A percentile compares a stretch with the other conserved stretches of the same genome.
Conservation (phyloP, 2,329 filamentous ascomycete genomes). For the Allantophomopsis cytisporea region DNA sequence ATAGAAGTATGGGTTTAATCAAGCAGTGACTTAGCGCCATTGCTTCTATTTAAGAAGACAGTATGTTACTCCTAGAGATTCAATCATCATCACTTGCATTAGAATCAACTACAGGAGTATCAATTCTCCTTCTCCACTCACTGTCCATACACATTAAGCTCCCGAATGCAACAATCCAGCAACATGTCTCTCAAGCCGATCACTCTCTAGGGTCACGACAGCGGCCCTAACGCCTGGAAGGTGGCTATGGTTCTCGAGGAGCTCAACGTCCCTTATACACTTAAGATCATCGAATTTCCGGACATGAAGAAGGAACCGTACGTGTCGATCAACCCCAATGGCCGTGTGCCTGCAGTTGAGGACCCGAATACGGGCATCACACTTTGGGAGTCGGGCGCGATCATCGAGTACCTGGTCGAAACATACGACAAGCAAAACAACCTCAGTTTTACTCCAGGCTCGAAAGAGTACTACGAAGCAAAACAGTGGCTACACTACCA, state of each 20-base stretch:
- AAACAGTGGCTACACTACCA: constrained; percentile 24
- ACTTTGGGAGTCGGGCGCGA: constrained; percentile 28
- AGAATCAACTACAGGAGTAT: too few relatives aligned
- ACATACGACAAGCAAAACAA: constrained; percentile 13
- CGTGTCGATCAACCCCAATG: constrained; percentile 13
- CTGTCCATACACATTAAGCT: too few relatives aligned
- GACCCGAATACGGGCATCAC: constrained; percentile 24
- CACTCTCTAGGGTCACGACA: constrained; percentile 1
- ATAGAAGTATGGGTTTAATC: too few relatives aligned
- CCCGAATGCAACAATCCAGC: too few relatives aligned
- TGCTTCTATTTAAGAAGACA: too few relatives aligned
- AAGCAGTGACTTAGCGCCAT: too few relatives aligned
- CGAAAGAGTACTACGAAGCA: constrained; percentile 7
- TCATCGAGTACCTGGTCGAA: constrained; percentile 26
- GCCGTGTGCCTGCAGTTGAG: constrained; percentile 14
- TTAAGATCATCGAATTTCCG: constrained; percentile 19
- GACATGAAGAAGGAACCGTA: constrained; percentile 24
- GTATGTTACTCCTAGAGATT: too few relatives aligned
- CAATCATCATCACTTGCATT: too few relatives aligned
- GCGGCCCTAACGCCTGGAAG: constrained; percentile 20
- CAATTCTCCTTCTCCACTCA: too few relatives aligned
- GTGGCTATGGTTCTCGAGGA: constrained; percentile 29
- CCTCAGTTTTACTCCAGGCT: neutral
- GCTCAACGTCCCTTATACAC: constrained; percentile 25
- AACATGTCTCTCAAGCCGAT: constrained; percentile 4